phyloP scores from a whole-genome alignment of 2,329 filamentous ascomycete species.

The Aureobasidium uvarum region DNA sequence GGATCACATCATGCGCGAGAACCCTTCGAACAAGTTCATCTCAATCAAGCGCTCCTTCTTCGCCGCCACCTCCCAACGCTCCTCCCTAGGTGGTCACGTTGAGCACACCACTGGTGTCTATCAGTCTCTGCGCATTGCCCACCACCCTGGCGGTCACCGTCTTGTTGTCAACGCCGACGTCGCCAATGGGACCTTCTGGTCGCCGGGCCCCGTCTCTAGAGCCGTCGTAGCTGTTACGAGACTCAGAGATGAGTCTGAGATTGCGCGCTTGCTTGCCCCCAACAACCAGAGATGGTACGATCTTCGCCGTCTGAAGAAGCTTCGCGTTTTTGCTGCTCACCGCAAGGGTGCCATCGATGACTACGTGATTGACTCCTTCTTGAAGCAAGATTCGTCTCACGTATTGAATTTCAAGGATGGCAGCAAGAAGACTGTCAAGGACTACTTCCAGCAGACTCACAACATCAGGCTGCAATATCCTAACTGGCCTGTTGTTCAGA shows the following conservation, averaged over 20 bases:
- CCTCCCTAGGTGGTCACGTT: conserved; percentile 62
- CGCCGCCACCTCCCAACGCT: conserved; percentile 48
- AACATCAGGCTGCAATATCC: conserved; percentile 47
- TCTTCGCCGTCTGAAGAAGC: conserved; percentile 45
- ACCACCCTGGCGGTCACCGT: conserved; percentile 54
- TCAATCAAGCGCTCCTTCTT: conserved; percentile 85
- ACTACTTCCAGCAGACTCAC: conserved; percentile 56
- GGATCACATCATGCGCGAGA: conserved; percentile 82
- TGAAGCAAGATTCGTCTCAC: conserved; percentile 44
- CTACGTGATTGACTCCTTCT: conserved; percentile 54
- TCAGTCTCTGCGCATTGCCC: conserved; percentile 73
- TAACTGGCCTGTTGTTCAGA: conserved; percentile 57
- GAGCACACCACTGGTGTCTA: conserved; percentile 89
- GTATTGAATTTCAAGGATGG: conserved; percentile 45
- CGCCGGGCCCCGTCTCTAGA: conserved; percentile 41
- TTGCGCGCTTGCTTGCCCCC: conserved; percentile 24
- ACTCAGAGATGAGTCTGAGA: conserved; percentile 34
- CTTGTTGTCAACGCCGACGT: conserved; percentile 87
- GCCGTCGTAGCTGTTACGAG: conserved; percentile 39
- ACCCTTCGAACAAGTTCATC: conserved; percentile 65
- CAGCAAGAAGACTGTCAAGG: conserved; percentile 52
- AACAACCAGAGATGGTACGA: conserved; percentile 31
- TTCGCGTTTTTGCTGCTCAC: conserved; percentile 45
- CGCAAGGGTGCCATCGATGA: conserved; percentile 41
- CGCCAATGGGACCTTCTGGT: conserved; percentile 88